Evolutionary conservation across 352 stramenopile genomes (phyloP), one percentile per base, ranked within the genome.

Genomic region (Globisporangium ultimum): DNA sequence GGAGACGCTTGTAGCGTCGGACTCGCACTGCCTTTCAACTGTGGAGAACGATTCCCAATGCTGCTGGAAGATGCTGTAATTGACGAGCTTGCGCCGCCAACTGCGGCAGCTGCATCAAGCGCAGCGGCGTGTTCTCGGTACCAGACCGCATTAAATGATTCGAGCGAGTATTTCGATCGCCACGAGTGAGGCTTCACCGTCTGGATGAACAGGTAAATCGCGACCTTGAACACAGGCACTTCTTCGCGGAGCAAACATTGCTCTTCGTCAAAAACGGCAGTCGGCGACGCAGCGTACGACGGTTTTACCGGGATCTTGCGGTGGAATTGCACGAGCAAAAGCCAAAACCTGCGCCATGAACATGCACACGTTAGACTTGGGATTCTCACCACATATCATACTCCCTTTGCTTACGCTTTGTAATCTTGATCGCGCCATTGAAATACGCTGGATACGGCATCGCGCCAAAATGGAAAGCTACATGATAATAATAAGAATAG

Each of bases 381-480:
- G 28, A 21, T 41, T n/a, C 1, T 2, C 11, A 28, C 59, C 51
- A 50, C 34, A 64, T 32, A 54, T n/a, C 8, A 54, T 38, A 13
- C 14, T 9, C 34, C 14, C 20, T 5, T 28, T 34, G 41, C 62
- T 13, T 66, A 82, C 55, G 79, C 78, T 54, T 84, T 74, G 60
- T 88, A 92, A 55, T 94, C 80, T 66, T 90, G 72, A 18, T 92
- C 85, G 52, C 83, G 74, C 85, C 85, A 94, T 58, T 86, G 78
- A 55, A 91, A 89, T 43, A 89, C 76, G 28, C 48, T 52, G 2
- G 74, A 62, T 46, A 91, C 78, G 10, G 81, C 70, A 21, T 85
- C 77, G 52, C 75, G 83, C 84, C 84, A 93, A 46, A 81, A 68
- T 1, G 68, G 42, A 53, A 88, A 91, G 15, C 65, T 80, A n/a